Evolutionary conservation across 192 early-diverging fungal genomes (phyloP).

Genomic region (Podila verticillata): DNA sequence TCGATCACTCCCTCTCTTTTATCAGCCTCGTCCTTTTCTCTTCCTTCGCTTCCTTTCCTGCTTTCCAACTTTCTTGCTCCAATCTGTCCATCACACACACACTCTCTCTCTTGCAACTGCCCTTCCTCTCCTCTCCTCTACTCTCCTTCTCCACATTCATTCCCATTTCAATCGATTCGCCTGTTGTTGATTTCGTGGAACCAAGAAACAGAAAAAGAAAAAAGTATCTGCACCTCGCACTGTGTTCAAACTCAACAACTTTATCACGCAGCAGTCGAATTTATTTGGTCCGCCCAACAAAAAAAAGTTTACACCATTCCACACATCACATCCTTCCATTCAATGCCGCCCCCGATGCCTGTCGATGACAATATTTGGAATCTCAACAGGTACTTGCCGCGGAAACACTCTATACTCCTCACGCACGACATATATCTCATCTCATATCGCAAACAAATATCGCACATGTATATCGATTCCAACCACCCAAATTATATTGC

Average conservation of each 20-base stretch:
- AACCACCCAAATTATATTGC: background rate
- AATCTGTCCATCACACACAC: no score
- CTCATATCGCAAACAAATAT: background rate
- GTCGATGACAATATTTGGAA: conserved; percentile 53
- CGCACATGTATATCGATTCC: background rate
- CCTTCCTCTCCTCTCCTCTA: background rate
- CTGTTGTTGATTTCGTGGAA: no score
- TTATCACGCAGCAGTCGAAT: no score
- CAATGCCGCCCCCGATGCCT: conserved; percentile 47
- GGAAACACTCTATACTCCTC: background rate
- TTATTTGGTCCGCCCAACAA: no score
- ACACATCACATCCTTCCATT: background rate
- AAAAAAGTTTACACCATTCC: no score
- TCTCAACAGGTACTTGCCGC: conserved; percentile 28
- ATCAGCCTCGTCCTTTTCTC: background rate
- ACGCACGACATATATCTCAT: background rate
- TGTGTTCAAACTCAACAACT: no score
- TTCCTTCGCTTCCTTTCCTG: background rate
- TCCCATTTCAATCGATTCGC: background rate
- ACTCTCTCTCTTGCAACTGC: no score
- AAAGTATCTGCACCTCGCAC: no score
- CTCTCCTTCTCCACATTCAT: no score
- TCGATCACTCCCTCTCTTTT: background rate
- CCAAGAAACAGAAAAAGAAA: no score
- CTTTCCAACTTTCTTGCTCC: no score